A percentile compares a stretch with the other conserved stretches of the same genome.
Evolutionary conservation across 78 protist genomes (phyloP).

Genomic region (Dictyostelium intermedium): DNA sequence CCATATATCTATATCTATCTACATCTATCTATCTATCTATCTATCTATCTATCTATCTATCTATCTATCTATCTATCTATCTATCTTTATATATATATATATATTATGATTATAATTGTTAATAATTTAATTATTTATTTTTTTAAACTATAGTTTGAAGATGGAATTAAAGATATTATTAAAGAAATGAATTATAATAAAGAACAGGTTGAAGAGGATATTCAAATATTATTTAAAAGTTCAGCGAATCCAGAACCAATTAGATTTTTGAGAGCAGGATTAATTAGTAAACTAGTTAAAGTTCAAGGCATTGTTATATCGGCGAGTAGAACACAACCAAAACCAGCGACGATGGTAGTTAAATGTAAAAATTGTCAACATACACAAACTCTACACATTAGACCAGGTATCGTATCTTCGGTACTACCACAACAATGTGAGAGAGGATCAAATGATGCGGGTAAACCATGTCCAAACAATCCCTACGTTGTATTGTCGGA

Average conservation of each 20-base stretch:
- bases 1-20: no score
- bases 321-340: constrained; percentile 87
- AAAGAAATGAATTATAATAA: constrained; percentile 20
- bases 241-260: constrained; percentile 63
- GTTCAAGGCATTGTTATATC: constrained; percentile 94
- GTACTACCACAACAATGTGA: constrained; percentile 90
- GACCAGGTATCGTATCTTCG: constrained; percentile 87
- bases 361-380: constrained; percentile 85
- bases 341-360: constrained; percentile 71
- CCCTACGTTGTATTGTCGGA: constrained; percentile 92
- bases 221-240: constrained; percentile 82
- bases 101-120: no score
- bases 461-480: constrained; percentile 86
- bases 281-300: constrained; percentile 85
- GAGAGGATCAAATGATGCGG: background rate
- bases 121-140: no score
- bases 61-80: no score
- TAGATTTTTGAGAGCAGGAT: constrained; percentile 75
- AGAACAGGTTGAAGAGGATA: constrained; percentile 11
- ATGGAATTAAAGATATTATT: constrained; percentile 16
- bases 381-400: background rate
- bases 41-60: no score
- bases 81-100: no score
- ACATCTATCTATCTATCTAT: no score
- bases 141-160: constrained; percentile 73